Conservation (phyloP, 805 yeast species). For the Metschnikowia santaceciliae region DNA sequence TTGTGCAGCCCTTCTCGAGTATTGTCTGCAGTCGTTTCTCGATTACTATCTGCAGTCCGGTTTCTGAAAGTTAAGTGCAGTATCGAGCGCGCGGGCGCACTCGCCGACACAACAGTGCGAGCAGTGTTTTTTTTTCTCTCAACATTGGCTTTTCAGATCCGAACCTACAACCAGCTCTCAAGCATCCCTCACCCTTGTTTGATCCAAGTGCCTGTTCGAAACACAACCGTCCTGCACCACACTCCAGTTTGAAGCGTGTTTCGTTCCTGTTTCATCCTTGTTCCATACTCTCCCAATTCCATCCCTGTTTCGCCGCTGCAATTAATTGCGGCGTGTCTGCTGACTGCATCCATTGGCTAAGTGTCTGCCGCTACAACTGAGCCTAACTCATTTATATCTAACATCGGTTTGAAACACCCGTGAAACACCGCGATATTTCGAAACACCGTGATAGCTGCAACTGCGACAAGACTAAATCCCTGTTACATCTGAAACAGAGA, state of each 20-base stretch:
- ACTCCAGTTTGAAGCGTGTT: background rate
- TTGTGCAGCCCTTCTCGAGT: background rate
- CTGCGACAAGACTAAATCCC: too few relatives aligned
- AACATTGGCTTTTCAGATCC: slow-evolving; percentile 4
- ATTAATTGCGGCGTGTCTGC: background rate
- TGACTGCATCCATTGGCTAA: slow-evolving; percentile 1
- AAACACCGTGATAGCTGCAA: too few relatives aligned
- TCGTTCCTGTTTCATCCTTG: background rate
- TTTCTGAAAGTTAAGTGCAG: background rate
- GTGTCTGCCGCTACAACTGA: background rate
- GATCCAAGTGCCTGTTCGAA: background rate
- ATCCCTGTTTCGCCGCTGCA: slow-evolving; percentile 1
- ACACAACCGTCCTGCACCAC: background rate
- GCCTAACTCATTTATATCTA: background rate
- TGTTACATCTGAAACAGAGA: background rate
- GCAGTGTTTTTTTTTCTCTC: slow-evolving; percentile 6
- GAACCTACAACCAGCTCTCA: slow-evolving; percentile 1
- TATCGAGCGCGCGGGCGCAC: slow-evolving; percentile 2
- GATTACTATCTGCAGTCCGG: background rate
- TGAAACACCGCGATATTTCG: background rate
- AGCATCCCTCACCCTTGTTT: background rate
- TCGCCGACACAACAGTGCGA: slow-evolving; percentile 5
- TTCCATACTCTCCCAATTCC: background rate
- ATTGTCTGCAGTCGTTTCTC: background rate
- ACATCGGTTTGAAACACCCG: background rate